Evolutionary conservation across 2,329 filamentous ascomycete species (phyloP).

Genomic region (Aspergillus sp.): DNA sequence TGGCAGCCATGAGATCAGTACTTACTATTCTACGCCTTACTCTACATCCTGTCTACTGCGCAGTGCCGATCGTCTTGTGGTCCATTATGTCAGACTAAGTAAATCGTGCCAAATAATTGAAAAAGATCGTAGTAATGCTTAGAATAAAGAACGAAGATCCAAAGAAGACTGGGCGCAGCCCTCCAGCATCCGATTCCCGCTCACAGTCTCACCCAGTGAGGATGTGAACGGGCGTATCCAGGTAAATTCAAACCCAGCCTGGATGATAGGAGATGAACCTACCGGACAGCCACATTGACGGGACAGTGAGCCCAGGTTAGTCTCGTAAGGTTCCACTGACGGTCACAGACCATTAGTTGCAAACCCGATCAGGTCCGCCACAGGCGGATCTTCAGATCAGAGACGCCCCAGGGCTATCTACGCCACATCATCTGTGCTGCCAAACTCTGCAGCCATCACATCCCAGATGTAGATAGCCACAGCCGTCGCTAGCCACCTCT

Average conservation of each 20-base stretch:
- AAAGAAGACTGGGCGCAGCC: constrained; percentile 37
- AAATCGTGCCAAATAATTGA: constrained; percentile 25
- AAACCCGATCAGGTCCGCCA: constrained; percentile 35
- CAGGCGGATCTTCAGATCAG: constrained; percentile 24
- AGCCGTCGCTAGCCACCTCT: constrained; percentile 32
- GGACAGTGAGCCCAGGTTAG: not conserved
- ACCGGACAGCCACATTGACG: constrained; percentile 26
- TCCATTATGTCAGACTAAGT: constrained; percentile 23
- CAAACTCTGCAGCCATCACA: constrained; percentile 30
- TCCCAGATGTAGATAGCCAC: constrained; percentile 37
- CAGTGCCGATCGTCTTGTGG: not conserved
- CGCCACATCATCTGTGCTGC: not conserved
- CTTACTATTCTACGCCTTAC: too few species aligned
- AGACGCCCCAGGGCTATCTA: not conserved
- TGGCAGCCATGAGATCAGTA: too few species aligned
- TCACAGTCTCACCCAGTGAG: constrained; percentile 26
- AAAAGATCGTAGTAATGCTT: constrained; percentile 17
- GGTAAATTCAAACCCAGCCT: constrained; percentile 46
- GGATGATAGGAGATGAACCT: constrained; percentile 60
- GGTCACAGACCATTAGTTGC: constrained; percentile 39
- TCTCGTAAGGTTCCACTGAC: constrained; percentile 14
- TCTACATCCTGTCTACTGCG: not conserved
- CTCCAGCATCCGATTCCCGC: constrained; percentile 56
- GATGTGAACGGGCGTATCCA: constrained; percentile 35
- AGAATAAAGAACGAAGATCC: constrained; percentile 19